A percentile compares a stretch with the other conserved stretches of the same genome.
These are phyloP conservation scores for Thelonectria olida DNA, from an alignment of 2,329 filamentous ascomycete species.

Conservation along the genomic window DNA sequence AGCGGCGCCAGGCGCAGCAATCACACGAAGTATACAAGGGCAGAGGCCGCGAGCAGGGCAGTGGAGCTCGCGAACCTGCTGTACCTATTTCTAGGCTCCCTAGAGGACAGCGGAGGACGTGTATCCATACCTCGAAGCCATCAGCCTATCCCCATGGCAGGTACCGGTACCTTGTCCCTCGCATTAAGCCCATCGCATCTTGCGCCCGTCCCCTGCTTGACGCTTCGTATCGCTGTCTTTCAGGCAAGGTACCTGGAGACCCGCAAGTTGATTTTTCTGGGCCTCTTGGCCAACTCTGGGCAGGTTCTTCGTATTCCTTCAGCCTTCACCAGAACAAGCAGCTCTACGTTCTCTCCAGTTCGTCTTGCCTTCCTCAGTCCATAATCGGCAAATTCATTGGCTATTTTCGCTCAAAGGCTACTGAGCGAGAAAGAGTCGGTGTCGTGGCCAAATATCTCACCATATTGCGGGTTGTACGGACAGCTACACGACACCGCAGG, in stretches of 20 bases:
- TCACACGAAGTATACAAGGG: slow-evolving; percentile 12
- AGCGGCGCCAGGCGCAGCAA: slow-evolving; percentile 23
- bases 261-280: slow-evolving; percentile 18
- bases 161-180: slow-evolving; percentile 38
- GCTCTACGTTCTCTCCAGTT: slow-evolving; percentile 9
- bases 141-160: slow-evolving; percentile 21
- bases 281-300: slow-evolving; percentile 11
- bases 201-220: slow-evolving; percentile 36
- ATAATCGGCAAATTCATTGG: neutral
- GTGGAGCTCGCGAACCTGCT: slow-evolving; percentile 5
- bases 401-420: neutral
- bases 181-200: slow-evolving; percentile 35
- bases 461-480: slow-evolving; percentile 6
- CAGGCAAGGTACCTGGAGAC: slow-evolving; percentile 15
- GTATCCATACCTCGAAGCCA: slow-evolving; percentile 25
- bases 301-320: slow-evolving; percentile 22
- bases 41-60: slow-evolving; percentile 21
- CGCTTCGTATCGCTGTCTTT: slow-evolving; percentile 35
- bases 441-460: slow-evolving; percentile 11
- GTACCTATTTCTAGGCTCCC: neutral
- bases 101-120: neutral
- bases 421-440: slow-evolving; percentile 10
- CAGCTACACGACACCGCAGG: slow-evolving; percentile 19
- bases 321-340: slow-evolving; percentile 5
- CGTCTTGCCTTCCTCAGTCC: slow-evolving; percentile 1